These are phyloP conservation scores for Myxozyma melibiosi DNA, from an alignment of 805 yeast species.

Conservation along the genomic window DNA sequence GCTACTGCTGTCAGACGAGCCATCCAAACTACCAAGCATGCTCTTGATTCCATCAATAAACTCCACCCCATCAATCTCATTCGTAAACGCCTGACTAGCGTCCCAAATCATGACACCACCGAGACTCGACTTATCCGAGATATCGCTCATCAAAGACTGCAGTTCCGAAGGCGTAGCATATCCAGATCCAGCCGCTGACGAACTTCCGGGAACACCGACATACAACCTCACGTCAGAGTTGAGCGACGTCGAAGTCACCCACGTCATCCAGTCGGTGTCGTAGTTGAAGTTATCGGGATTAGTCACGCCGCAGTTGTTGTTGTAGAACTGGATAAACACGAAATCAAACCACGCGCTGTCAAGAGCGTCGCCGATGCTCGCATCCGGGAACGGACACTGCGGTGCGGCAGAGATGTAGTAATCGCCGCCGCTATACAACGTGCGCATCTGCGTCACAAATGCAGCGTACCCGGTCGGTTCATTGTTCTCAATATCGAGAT, in stretches of 20 bases:
- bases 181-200: slow-evolving; percentile 58
- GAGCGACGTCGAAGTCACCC: slow-evolving; percentile 55
- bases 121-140: slow-evolving; percentile 49
- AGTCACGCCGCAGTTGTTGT: slow-evolving; percentile 70
- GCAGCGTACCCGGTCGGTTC: slow-evolving; percentile 68
- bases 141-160: slow-evolving; percentile 31
- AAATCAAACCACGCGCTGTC: slow-evolving; percentile 73
- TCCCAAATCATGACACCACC: slow-evolving; percentile 81
- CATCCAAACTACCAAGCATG: slow-evolving; percentile 39
- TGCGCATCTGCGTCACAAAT: slow-evolving; percentile 54
- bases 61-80: slow-evolving; percentile 50
- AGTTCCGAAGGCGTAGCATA: slow-evolving; percentile 50
- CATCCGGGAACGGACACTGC: slow-evolving; percentile 88
- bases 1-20: neutral
- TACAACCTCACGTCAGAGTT: slow-evolving; percentile 69
- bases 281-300: slow-evolving; percentile 51
- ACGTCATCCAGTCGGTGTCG: slow-evolving; percentile 54
- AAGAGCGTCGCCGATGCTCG: slow-evolving; percentile 62
- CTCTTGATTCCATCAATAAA: slow-evolving; percentile 51
- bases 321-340: slow-evolving; percentile 77
- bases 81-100: slow-evolving; percentile 46
- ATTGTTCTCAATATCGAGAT: slow-evolving; percentile 64
- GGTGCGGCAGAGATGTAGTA: slow-evolving; percentile 83
- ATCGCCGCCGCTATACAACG: slow-evolving; percentile 49
- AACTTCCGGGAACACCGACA: slow-evolving; percentile 73